Base-by-base conservation (phyloP, 345 rosid genomes). In the Camelina sativa region DNA sequence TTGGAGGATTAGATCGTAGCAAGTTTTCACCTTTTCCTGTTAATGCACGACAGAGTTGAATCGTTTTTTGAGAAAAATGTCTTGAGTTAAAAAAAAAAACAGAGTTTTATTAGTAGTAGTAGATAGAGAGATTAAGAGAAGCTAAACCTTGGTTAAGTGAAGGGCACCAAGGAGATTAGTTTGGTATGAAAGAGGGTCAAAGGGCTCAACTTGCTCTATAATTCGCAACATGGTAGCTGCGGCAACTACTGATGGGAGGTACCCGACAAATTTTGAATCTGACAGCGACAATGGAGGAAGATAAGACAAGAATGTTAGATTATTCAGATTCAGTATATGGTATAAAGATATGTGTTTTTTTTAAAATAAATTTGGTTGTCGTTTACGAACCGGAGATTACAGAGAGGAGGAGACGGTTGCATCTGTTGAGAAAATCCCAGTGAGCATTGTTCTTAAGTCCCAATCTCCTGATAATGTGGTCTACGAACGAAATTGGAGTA, bases 191-290 rank as follows among this genome's bases (percentile, higher is more conserved):
- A 75, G 40, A 62, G 86, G 80, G 32, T 86, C 81, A 69, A 69
- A 32, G 12, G 85, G 85, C 67, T 89, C 89, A 41, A 89, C 79
- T 76, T 81, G 83, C 68, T 85, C 86, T 25, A 89, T 86, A 46
- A 84, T 86, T 56, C 83, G 85, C 86, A 91, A 82, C 94, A 92
- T 90, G 46, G 93, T 85, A 3, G 99, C 91, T 38, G 99, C 76
- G 15, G 98, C 99, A 77, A 91, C 74, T 25, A 84, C 89, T 43
- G 97, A 90, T 35, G 99, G 98, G 6, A 83, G 86, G 84, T 81
- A 85, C 5, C 78, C 68, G 82, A 84, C 81, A 67, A 78, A 88
- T 87, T 96, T 85, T 25, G 84, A 76, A 83, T 95, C 99, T 95
- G 80, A 69, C 65, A 62, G 50, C 48, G 22, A 69, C 62, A 61